Evolutionary conservation across 371 early-diverging fungal species (phyloP), one percentile per base, ranked within the genome.

Genomic region (Mortierella sp.): DNA sequence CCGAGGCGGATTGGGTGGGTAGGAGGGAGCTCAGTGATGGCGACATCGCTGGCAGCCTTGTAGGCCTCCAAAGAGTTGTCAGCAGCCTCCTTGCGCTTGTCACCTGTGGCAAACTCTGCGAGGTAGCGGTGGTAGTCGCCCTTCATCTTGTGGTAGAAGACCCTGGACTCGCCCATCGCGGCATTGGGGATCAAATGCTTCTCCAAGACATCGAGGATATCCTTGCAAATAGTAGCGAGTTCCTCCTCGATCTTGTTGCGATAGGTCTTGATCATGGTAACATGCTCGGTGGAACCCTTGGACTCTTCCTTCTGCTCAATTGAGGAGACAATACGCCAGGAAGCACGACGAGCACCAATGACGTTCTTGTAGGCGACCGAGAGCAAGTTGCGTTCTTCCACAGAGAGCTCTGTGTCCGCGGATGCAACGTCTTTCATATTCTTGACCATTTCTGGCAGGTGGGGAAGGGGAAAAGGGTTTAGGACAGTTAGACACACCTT

Each of bases 61-160:
- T 99, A 99, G 45, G 98, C 95, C 54, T 94, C 93, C 79, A 96
- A 93, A 46, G 99, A 96, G 72, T 89, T 81, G 56, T 93, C 90
- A 9, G 96, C 92, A 57, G 96, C 90, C 10, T 91, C 90, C 84
- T 94, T 91, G 78, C 98, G 93, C 73, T 89, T 86, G 49, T 94
- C 95, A 49, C 91, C 94, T 45, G 88, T 82, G 70, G 94, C 87
- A 82, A 99, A 98, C 86, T 99, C 99, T 65, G 99, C 99, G 61
- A 99, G 92, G 84, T 99, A 99, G 79, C 99, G 94, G 89, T 95
- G 95, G 89, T 99, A 99, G 83, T 99, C 99, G 61, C 99, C 99
- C 91, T 96, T 99, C 99, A 99, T 99, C 91, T 99, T 99, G 88
- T 95, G 93, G 87, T 99, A 99, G 83, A 99, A 99, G 61, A 99